Conservation (phyloP, 805 yeast species). For the Metschnikowia gelsemii region DNA sequence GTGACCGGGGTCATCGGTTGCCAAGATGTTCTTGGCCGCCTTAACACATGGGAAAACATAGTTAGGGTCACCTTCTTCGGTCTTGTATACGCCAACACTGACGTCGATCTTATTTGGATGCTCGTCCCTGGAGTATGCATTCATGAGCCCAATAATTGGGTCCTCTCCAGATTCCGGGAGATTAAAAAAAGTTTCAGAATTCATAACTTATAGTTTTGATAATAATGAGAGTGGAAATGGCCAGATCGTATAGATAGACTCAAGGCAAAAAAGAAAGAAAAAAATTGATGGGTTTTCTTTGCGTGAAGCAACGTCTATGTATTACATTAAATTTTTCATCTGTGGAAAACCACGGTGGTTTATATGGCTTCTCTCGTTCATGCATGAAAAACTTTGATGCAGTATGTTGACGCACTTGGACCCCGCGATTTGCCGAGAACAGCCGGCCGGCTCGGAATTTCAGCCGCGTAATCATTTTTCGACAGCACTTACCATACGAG, state of each 20-base stretch:
- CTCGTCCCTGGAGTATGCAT: conserved; percentile 24
- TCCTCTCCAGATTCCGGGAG: conserved; percentile 16
- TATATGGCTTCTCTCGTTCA: conserved; percentile 5
- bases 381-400: conserved; percentile 8
- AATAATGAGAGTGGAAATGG: not conserved
- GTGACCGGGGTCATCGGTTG: conserved; percentile 41
- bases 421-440: conserved; percentile 7
- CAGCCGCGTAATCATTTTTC: not conserved
- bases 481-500: not conserved
- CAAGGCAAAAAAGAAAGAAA: not conserved
- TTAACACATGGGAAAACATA: conserved; percentile 40
- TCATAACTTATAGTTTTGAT: not conserved
- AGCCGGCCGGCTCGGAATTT: conserved; percentile 1
- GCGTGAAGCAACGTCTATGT: too few species aligned
- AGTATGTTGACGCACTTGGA: conserved; percentile 2
- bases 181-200: conserved; percentile 9
- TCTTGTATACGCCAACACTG: conserved; percentile 47
- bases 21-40: conserved; percentile 34
- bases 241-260: not conserved
- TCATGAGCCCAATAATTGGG: conserved; percentile 22
- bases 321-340: too few species aligned
- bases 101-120: conserved; percentile 39
- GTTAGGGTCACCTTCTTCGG: conserved; percentile 33
- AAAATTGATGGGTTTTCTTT: not conserved
- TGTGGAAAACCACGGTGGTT: conserved; percentile 3